phyloP scores from a whole-genome alignment of 768 basidiomycete genomes.

The Russula lepida region DNA sequence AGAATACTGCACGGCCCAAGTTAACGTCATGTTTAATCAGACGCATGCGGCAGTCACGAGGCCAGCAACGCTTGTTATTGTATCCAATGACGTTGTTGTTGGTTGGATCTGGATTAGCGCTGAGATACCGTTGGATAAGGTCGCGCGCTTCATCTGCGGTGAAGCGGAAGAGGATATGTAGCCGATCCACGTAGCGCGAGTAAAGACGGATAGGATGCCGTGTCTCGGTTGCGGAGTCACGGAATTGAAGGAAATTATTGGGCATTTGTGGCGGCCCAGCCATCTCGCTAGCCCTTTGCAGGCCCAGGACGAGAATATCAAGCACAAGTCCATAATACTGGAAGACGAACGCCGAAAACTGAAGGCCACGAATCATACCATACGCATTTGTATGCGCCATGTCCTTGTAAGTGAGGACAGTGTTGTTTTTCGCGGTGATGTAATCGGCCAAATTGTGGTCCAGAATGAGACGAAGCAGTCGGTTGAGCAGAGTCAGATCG shows the following conservation, averaged over 20 bases:
- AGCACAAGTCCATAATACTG: slow-evolving; percentile 96
- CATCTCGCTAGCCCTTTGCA: slow-evolving; percentile 99
- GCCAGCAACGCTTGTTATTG: slow-evolving; percentile 99
- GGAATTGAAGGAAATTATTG: slow-evolving; percentile 97
- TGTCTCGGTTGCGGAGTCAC: slow-evolving; percentile 90
- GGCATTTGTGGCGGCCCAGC: slow-evolving; percentile 96
- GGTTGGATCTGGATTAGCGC: slow-evolving; percentile 95
- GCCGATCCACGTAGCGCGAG: slow-evolving; percentile 90
- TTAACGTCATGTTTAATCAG: slow-evolving; percentile 99
- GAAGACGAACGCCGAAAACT: slow-evolving; percentile 99
- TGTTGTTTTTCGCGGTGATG: slow-evolving; percentile 99
- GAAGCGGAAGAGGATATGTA: slow-evolving; percentile 97
- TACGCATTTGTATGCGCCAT: slow-evolving; percentile 99
- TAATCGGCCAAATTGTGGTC: slow-evolving; percentile 99
- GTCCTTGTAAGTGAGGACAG: slow-evolving; percentile 88
- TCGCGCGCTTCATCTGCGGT: slow-evolving; percentile 95
- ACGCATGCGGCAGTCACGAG: slow-evolving; percentile 97
- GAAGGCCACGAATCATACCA: slow-evolving; percentile 93
- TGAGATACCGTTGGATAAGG: slow-evolving; percentile 95
- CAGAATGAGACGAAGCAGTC: slow-evolving; percentile 88
- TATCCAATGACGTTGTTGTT: slow-evolving; percentile 99
- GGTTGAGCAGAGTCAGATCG: slow-evolving; percentile 91
- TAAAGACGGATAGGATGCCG: slow-evolving; percentile 97
- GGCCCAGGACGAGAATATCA: slow-evolving; percentile 89
- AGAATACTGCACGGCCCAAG: slow-evolving; percentile 94